Conservation (phyloP, 345 rosid species). For the Euphorbia tirucalli region DNA sequence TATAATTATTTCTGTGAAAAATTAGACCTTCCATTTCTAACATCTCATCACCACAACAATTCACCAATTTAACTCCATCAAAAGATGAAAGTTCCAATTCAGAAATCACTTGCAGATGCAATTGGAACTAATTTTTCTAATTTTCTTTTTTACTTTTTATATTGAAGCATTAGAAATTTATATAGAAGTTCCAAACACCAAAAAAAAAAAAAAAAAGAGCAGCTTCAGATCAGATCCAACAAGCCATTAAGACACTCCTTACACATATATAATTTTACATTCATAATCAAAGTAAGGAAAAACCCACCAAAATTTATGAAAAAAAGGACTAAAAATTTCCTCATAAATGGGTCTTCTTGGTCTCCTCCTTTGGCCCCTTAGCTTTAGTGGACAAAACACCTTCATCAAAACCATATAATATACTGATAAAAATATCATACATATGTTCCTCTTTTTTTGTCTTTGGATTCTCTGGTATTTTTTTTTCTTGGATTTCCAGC, state of each 20-base stretch:
- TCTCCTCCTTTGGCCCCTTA: background rate
- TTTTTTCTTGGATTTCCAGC: background rate
- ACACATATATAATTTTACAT: background rate
- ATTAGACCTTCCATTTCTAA: too few species aligned
- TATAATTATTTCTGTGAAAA: too few species aligned
- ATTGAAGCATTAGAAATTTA: too few species aligned
- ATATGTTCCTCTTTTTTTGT: background rate
- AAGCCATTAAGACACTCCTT: background rate
- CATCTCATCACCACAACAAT: too few species aligned
- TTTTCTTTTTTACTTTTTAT: too few species aligned
- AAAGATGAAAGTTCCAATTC: too few species aligned
- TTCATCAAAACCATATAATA: background rate
- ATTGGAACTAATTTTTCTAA: too few species aligned
- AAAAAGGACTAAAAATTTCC: background rate
- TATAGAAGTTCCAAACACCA: background rate
- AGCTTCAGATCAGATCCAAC: background rate
- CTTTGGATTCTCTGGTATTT: background rate
- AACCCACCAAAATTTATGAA: background rate
- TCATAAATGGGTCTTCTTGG: conserved; percentile 10
- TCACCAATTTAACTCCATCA: too few species aligned
- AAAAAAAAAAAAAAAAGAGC: background rate
- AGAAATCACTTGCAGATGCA: too few species aligned
- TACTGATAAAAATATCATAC: background rate
- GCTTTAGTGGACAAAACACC: background rate
- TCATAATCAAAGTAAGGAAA: background rate